Base-by-base conservation (phyloP, 345 rosid species). In the Corymbia maculata region DNA sequence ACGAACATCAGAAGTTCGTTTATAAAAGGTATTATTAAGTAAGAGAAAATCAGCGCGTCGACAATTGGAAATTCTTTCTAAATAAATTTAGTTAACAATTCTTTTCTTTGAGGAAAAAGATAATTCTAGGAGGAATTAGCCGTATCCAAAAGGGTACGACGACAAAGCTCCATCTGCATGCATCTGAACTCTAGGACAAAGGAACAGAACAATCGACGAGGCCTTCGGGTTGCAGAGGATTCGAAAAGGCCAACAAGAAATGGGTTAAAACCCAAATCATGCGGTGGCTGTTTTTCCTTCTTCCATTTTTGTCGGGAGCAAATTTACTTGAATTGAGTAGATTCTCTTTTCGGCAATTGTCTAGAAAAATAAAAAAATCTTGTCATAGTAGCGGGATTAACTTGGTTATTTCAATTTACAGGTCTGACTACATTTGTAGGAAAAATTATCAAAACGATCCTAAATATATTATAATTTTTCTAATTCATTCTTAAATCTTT, bases 391-490 rank as follows among this genome's bases (percentile, higher is more conserved):
- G 75, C 6, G 2, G 36, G 75, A n/a, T 64, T 64, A 64, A 61
- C 42, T 64, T 64, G 16, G 19, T 13, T 0, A 7, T 64, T 0
- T 13, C 36, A 36, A 64, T 13, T n/a, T n/a, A 6, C 19, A 4
- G 5, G 36, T 64, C 36, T 4, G 6, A n/a, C 36, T 26, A 28
- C 68, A 26, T 26, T 59, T 50, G 51, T 36, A 36, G 42, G 42
- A 36, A 36, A 36, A 36, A 36, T 36, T 36, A 36, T 4, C 42
- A 36, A 36, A n/a, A n/a, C n/a, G n/a, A n/a, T n/a, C n/a, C n/a
- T n/a, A n/a, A n/a, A n/a, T n/a, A n/a, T n/a, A n/a, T n/a, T n/a
- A n/a, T n/a, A n/a, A n/a, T n/a, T n/a, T n/a, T n/a, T n/a, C n/a
- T n/a, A n/a, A n/a, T n/a, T n/a, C n/a, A n/a, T n/a, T n/a, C n/a